These are phyloP conservation scores for Fusarium multiceps DNA, from an alignment of 2,329 filamentous ascomycete genomes.

Conservation along the genomic window DNA sequence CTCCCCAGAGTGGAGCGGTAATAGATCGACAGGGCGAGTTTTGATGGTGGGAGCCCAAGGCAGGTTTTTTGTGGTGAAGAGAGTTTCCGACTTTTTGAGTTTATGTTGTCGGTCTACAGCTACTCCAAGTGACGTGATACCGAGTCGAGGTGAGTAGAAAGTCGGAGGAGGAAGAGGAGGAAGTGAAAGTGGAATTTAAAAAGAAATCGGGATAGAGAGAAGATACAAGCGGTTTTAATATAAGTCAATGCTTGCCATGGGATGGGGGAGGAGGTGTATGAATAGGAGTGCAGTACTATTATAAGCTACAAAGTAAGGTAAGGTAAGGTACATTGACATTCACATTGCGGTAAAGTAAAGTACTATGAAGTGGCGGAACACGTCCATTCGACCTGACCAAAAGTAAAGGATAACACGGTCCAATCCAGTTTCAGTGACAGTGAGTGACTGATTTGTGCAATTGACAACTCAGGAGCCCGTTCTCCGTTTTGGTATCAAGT, in stretches of 20 bases:
- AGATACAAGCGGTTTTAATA: conserved; percentile 26
- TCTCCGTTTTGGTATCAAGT: conserved; percentile 49
- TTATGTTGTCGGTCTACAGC: conserved; percentile 20
- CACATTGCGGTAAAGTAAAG: background rate
- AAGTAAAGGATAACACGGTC: conserved; percentile 5
- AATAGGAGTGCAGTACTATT: conserved; percentile 2
- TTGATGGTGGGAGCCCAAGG: conserved; percentile 19
- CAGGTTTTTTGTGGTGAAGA: conserved; percentile 17
- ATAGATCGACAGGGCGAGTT: conserved; percentile 40
- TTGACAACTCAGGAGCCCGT: conserved; percentile 34
- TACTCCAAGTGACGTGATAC: conserved; percentile 27
- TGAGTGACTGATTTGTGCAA: conserved; percentile 33
- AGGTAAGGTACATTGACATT: background rate
- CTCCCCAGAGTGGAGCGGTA: conserved; percentile 31
- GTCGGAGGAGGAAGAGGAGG: background rate
- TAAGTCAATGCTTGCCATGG: conserved; percentile 9
- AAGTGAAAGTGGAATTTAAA: conserved; percentile 1
- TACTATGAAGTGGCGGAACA: conserved; percentile 32
- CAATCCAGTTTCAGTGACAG: conserved; percentile 5
- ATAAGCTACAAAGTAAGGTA: background rate
- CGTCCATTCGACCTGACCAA: conserved; percentile 9
- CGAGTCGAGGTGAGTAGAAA: background rate
- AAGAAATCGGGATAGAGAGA: conserved; percentile 12
- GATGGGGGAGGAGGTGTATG: conserved; percentile 6
- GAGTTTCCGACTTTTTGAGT: conserved; percentile 27